Base-by-base conservation (phyloP, 2,329 filamentous ascomycete genomes). In the Colletotrichum navitas region DNA sequence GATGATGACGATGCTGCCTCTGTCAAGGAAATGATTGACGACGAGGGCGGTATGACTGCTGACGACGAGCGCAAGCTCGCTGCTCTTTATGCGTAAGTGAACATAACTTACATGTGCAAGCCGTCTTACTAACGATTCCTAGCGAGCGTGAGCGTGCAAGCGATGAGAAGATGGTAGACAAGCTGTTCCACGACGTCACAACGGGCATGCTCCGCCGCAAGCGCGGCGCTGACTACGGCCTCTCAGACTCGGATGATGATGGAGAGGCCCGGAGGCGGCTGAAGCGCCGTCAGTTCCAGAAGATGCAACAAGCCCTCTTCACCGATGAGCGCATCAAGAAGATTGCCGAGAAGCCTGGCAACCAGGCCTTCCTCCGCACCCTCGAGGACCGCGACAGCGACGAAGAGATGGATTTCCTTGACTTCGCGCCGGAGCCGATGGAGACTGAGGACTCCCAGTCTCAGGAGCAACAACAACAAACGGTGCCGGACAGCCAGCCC, bases 231-330 rank as follows among this genome's bases (percentile, higher is more conserved):
- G 93, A 95, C 76, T 91, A 95, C 74, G 93, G 95, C 76, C 88
- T 97, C 29, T 95, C 94, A 6, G 96, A 98, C 79, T 95, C 94
- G 2, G 95, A 98, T 75, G 95, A 98, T 76, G 94, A 93, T 74
- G 90, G 92, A 24, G 93, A 95, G 77, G 89, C 92, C 39, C 89
- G 90, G 55, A 90, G 93, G 56, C 90, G 94, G 62, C 90, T 92
- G 85, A 97, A 97, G 85, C 92, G 94, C 63, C 88, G 91, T 49
- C 94, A 98, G 78, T 97, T 97, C 81, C 93, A 93, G 45, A 93
- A 94, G 82, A 97, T 97, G 92, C 92, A 94, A 68, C 94, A 94
- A 80, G 93, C 95, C 8, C 87, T 99, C 11, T 88, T 97, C 58
- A 87, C 93, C 32, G 95, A 98, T 77, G 95, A 97, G 80, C 94